Conservation (phyloP, 208 protist species). For the Leptomonas seymouri region DNA sequence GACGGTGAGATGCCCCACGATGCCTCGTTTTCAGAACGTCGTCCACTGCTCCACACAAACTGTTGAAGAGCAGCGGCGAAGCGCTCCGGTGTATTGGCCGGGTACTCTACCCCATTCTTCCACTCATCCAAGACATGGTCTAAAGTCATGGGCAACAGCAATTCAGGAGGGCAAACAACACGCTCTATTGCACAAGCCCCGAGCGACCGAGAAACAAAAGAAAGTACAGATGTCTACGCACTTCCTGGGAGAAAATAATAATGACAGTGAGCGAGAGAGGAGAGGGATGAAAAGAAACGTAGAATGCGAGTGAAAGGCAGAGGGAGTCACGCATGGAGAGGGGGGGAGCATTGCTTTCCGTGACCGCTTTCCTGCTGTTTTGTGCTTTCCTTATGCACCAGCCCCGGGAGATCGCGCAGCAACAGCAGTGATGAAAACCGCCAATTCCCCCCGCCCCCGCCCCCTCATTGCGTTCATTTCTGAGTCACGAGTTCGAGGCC, state of each 20-base stretch:
- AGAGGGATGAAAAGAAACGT: constrained; percentile 1
- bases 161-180: not conserved
- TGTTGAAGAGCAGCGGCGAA: constrained; percentile 24
- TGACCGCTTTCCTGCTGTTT: no score
- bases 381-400: no score
- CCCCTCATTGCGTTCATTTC: no score
- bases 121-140: not conserved
- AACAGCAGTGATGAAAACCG: no score
- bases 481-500: no score
- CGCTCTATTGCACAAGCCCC: not conserved
- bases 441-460: no score
- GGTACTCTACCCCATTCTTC: not conserved
- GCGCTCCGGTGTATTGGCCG: constrained; percentile 8
- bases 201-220: not conserved
- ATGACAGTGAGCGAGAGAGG: not conserved
- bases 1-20: not conserved
- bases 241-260: no score
- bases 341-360: no score
- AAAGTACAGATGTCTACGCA: not conserved
- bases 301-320: not conserved
- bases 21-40: not conserved
- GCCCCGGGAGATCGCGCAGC: no score
- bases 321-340: no score
- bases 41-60: constrained; percentile 22
- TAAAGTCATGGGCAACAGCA: not conserved